A percentile compares a stretch with the other conserved stretches of the same genome.
phyloP scores from a whole-genome alignment of 164 flowering plant genomes.

The Vitis amurensis region DNA sequence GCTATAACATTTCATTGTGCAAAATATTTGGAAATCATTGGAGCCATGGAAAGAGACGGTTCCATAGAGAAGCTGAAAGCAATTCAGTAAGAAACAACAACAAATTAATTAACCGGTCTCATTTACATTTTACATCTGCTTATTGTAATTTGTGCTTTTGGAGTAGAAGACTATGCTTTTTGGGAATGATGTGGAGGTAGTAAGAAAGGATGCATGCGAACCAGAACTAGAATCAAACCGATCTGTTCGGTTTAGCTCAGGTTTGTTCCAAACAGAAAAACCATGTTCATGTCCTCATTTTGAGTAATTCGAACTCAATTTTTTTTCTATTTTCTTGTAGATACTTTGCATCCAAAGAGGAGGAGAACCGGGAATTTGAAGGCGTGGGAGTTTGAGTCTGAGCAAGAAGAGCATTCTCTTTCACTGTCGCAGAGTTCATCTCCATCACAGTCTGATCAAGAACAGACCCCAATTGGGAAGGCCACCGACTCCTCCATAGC shows the following conservation, averaged over 20 bases:
- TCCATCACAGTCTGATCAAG: conserved; percentile 90
- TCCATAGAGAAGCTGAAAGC: conserved; percentile 27
- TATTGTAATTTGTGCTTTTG: not conserved
- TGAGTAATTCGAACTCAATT: not conserved
- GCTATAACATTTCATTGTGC: conserved; percentile 58
- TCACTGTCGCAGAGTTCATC: conserved; percentile 78
- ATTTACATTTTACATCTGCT: not conserved
- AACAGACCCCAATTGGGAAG: conserved; percentile 43
- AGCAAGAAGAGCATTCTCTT: conserved; percentile 82
- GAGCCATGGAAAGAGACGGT: conserved; percentile 46
- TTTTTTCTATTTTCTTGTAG: conserved; percentile 22
- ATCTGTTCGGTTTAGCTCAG: conserved; percentile 31
- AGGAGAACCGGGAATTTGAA: conserved; percentile 43
- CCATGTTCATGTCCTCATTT: not conserved
- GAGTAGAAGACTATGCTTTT: conserved; percentile 26
- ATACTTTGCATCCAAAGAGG: conserved; percentile 55
- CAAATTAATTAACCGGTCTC: not conserved
- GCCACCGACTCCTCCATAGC: conserved; percentile 10
- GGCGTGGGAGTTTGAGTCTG: conserved; percentile 50
- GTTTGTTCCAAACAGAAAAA: conserved; percentile 22
- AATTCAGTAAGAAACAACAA: conserved; percentile 32
- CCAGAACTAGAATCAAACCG: conserved; percentile 27
- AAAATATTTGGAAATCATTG: conserved; percentile 58
- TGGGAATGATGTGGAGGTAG: conserved; percentile 21
- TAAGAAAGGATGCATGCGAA: conserved; percentile 19